Evolutionary conservation across 2,329 filamentous ascomycete genomes (phyloP).

Genomic region (Colletotrichum paranaense): DNA sequence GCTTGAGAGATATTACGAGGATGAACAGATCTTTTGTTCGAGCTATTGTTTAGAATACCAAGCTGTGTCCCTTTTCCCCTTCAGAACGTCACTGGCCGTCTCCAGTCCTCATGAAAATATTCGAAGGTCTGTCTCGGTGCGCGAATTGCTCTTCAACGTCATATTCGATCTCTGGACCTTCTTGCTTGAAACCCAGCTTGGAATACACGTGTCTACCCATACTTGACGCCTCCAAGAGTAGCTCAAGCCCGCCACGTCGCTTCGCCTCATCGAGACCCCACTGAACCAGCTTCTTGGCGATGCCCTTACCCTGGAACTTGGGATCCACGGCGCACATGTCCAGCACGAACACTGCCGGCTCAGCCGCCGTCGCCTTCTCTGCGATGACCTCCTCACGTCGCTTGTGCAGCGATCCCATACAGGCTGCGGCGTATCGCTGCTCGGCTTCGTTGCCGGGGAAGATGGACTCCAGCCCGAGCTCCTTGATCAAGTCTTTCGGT

Average conservation of each 20-base stretch:
- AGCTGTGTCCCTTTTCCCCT: not conserved
- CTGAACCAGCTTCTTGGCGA: slow-evolving; percentile 56
- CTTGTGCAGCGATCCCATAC: slow-evolving; percentile 55
- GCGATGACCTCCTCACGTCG: slow-evolving; percentile 54
- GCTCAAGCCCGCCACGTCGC: slow-evolving; percentile 53
- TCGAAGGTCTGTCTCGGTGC: slow-evolving; percentile 50
- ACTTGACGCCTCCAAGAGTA: slow-evolving; percentile 57
- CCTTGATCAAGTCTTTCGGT: slow-evolving; percentile 44
- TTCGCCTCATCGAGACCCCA: slow-evolving; percentile 59
- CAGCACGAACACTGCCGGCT: slow-evolving; percentile 61
- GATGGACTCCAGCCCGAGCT: slow-evolving; percentile 47
- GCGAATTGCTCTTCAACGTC: slow-evolving; percentile 57
- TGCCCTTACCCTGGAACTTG: slow-evolving; percentile 60
- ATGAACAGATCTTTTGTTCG: too few species aligned
- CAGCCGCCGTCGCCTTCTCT: slow-evolving; percentile 53
- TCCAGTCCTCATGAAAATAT: slow-evolving; percentile 59
- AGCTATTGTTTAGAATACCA: too few species aligned
- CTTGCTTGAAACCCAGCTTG: slow-evolving; percentile 57
- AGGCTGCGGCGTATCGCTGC: slow-evolving; percentile 58
- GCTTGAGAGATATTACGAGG: not conserved
- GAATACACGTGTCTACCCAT: slow-evolving; percentile 60
- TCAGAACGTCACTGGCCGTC: not conserved
- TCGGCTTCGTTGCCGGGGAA: slow-evolving; percentile 57
- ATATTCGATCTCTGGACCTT: slow-evolving; percentile 55
- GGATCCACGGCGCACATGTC: slow-evolving; percentile 65